Evolutionary conservation across 257 asterid genomes (phyloP).

Genomic region (Solanum chmielewskii): DNA sequence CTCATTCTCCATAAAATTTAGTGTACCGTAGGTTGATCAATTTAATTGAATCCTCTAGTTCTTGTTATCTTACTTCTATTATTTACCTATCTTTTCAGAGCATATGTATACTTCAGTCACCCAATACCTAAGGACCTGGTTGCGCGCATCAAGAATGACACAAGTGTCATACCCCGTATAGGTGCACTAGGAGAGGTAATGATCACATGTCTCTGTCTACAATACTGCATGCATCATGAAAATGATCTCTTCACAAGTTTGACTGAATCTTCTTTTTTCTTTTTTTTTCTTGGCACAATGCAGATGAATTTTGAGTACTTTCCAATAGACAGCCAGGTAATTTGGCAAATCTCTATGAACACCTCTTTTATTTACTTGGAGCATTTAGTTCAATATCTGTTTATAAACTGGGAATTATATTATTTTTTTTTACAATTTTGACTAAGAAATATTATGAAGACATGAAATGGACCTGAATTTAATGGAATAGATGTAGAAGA

Average conservation of each 20-base stretch:
- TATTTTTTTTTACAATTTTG: neutral
- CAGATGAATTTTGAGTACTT: constrained; percentile 98
- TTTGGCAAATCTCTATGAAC: neutral
- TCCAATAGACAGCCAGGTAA: constrained; percentile 85
- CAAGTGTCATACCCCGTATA: constrained; percentile 89
- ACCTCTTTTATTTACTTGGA: neutral
- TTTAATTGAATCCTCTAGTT: constrained; percentile 6
- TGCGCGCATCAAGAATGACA: constrained; percentile 76
- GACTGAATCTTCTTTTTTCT: neutral
- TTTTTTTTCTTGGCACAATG: constrained; percentile 11
- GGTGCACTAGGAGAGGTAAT: constrained; percentile 92
- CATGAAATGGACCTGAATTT: neutral
- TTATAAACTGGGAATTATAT: neutral
- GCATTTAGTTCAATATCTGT: neutral
- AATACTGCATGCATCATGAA: neutral
- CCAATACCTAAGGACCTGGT: constrained; percentile 73
- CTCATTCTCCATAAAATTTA: neutral
- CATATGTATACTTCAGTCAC: constrained; percentile 81
- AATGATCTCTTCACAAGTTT: neutral
- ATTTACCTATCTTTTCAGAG: constrained; percentile 37
- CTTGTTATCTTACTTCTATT: neutral
- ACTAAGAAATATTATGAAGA: neutral
- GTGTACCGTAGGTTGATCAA: neutral
- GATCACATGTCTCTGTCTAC: constrained; percentile 3
- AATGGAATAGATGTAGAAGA: neutral